Base-by-base conservation (phyloP, 1,284 basidiomycete genomes). In the Trichosporon sp. region DNA sequence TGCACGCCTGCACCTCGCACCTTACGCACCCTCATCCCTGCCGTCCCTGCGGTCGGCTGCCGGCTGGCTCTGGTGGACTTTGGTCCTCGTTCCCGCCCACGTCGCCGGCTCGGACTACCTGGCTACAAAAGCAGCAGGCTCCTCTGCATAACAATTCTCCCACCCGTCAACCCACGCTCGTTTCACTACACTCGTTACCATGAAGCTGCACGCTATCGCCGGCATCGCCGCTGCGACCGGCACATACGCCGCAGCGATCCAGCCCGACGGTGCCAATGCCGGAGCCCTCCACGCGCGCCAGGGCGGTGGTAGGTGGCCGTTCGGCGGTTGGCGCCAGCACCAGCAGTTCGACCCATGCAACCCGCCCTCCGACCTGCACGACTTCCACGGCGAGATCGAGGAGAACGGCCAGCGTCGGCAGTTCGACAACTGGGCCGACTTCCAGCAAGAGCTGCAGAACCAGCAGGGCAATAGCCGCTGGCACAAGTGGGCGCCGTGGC, bases 361-460 rank as follows among this genome's bases (percentile, higher is more conserved):
- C 31, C 51, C 51, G 6, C 19, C 51, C 8, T 16, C 51, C 51
- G 59, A 63, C 31, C 5, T n/a, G 31, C 31, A 63, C 14, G 11
- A 63, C 32, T 63, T 63, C 32, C 32, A 37, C 31, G 59, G 59
- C 59, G 59, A 63, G 59, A 63, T 63, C 32, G 59, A 16, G 32
- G 32, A n/a, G 19, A 63, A 63, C 32, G 59, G 59, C 10, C 19
- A 63, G 16, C 59, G 59, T 10, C 12, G 32, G 32, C 59, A 63
- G 59, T 63, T 26, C 59, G 31, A n/a, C 32, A 35, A 63, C 59
- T 63, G 31, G 31, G 59, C 31, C 16, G 59, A 63, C 59, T 63
- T 63, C 32, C 32, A 63, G 32, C 59, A 32, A 1, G 59, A 35
- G 21, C 59, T 63, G 59, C 19, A 54, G 59, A 35, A 63, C 35